These are phyloP conservation scores for Hyaloscypha finlandica DNA, from an alignment of 495 filamentous ascomycete species.

Conservation along the genomic window DNA sequence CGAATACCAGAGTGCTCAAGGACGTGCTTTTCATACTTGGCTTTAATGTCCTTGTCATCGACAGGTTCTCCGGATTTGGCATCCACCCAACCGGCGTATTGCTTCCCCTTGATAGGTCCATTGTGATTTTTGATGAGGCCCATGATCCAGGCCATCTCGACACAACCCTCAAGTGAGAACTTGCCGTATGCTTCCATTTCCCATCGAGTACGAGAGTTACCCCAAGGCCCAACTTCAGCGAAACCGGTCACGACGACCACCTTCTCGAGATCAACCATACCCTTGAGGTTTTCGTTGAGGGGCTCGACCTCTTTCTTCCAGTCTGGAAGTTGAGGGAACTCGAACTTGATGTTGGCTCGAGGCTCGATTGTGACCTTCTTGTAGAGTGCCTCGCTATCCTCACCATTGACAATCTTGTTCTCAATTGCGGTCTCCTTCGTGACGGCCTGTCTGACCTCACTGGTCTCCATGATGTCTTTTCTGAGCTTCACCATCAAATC, in stretches of 20 bases:
- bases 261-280: slow-evolving; percentile 98
- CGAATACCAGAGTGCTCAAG: slow-evolving; percentile 97
- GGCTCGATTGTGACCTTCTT: slow-evolving; percentile 91
- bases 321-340: slow-evolving; percentile 86
- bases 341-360: slow-evolving; percentile 95
- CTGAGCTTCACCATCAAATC: slow-evolving; percentile 86
- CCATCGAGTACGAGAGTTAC: slow-evolving; percentile 96
- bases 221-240: slow-evolving; percentile 95
- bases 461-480: slow-evolving; percentile 90
- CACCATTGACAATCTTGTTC: slow-evolving; percentile 96
- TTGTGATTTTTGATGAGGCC: slow-evolving; percentile 98
- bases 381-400: slow-evolving; percentile 87
- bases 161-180: slow-evolving; percentile 96
- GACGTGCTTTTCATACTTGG: slow-evolving; percentile 94
- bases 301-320: slow-evolving; percentile 91
- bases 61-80: slow-evolving; percentile 91
- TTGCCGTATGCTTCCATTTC: slow-evolving; percentile 98
- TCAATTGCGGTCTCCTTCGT: slow-evolving; percentile 95
- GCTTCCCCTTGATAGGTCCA: slow-evolving; percentile 94
- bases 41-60: slow-evolving; percentile 96
- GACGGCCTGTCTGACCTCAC: slow-evolving; percentile 89
- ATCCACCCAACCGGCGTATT: slow-evolving; percentile 97
- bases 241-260: slow-evolving; percentile 98
- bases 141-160: slow-evolving; percentile 99
- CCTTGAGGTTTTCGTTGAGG: slow-evolving; percentile 82